These are phyloP conservation scores for Terana coerulea DNA, from an alignment of 768 basidiomycete species.

Conservation along the genomic window DNA sequence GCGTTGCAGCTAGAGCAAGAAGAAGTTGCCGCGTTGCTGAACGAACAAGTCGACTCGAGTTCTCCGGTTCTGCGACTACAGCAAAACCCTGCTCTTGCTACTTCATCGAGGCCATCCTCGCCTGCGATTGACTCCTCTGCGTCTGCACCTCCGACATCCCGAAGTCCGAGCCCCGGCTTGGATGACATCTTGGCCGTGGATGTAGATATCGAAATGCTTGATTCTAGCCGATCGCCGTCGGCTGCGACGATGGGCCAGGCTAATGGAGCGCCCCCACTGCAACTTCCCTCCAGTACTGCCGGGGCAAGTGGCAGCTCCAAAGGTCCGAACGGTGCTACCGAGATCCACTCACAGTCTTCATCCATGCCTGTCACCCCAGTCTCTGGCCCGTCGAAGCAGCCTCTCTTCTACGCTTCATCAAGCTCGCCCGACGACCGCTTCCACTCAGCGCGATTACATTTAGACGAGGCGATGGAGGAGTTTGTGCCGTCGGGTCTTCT, in stretches of 20 bases:
- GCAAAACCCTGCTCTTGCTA: not conserved
- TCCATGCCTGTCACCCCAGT: not conserved
- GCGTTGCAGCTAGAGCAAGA: constrained; percentile 7
- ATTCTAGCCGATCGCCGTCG: not conserved
- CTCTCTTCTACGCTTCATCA: constrained; percentile 8
- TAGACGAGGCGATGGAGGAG: not conserved
- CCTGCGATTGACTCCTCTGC: not conserved
- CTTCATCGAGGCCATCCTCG: not conserved
- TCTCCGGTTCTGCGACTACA: not conserved
- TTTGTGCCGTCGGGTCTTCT: constrained; percentile 12
- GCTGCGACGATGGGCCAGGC: too few relatives aligned
- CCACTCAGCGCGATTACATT: not conserved
- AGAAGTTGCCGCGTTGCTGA: not conserved
- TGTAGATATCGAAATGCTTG: constrained; percentile 1
- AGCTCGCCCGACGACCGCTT: not conserved
- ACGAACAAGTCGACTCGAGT: not conserved
- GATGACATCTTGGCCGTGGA: not conserved
- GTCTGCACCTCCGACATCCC: not conserved
- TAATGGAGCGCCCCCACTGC: too few relatives aligned
- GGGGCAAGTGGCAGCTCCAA: too few relatives aligned
- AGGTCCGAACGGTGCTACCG: too few relatives aligned
- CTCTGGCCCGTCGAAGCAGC: constrained; percentile 10
- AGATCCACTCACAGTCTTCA: not conserved
- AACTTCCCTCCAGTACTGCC: too few relatives aligned
- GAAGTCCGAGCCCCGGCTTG: not conserved